Evolutionary conservation across 1,284 basidiomycete genomes (phyloP).

Genomic region (Leccinum pachyderme): DNA sequence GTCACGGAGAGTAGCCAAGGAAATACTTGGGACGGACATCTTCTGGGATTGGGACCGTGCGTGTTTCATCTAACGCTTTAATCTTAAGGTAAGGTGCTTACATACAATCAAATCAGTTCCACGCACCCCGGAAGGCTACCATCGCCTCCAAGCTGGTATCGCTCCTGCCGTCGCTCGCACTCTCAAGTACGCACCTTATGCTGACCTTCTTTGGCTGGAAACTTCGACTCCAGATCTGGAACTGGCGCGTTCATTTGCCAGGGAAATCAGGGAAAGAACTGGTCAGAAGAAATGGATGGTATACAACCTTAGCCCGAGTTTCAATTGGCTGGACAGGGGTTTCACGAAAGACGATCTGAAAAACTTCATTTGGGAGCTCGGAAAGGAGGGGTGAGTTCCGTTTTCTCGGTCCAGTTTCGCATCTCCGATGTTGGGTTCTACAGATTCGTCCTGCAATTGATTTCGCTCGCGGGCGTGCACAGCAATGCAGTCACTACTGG

Average conservation of each 20-base stretch:
- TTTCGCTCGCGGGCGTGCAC: slow-evolving; percentile 88
- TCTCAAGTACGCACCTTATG: slow-evolving; percentile 77
- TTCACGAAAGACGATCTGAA: slow-evolving; percentile 77
- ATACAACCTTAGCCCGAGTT: slow-evolving; percentile 93
- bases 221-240: slow-evolving; percentile 83
- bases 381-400: slow-evolving; percentile 72
- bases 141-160: slow-evolving; percentile 85
- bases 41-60: slow-evolving; percentile 88
- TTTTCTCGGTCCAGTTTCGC: slow-evolving; percentile 6
- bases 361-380: slow-evolving; percentile 90
- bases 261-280: slow-evolving; percentile 66
- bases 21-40: slow-evolving; percentile 61
- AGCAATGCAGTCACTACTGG: slow-evolving; percentile 80
- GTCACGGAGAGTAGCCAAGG: slow-evolving; percentile 69
- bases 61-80: slow-evolving; percentile 25
- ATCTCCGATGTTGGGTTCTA: not conserved
- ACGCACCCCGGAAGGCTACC: slow-evolving; percentile 89
- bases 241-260: slow-evolving; percentile 78
- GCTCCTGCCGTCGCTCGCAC: slow-evolving; percentile 83
- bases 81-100: slow-evolving; percentile 1
- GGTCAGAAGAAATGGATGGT: slow-evolving; percentile 68
- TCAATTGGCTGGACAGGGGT: slow-evolving; percentile 88
- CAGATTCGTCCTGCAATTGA: slow-evolving; percentile 80
- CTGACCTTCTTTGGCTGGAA: slow-evolving; percentile 88
- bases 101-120: slow-evolving; percentile 52